Base-by-base conservation (phyloP, 2,329 filamentous ascomycete genomes). In the Talaromyces rugulosus region DNA sequence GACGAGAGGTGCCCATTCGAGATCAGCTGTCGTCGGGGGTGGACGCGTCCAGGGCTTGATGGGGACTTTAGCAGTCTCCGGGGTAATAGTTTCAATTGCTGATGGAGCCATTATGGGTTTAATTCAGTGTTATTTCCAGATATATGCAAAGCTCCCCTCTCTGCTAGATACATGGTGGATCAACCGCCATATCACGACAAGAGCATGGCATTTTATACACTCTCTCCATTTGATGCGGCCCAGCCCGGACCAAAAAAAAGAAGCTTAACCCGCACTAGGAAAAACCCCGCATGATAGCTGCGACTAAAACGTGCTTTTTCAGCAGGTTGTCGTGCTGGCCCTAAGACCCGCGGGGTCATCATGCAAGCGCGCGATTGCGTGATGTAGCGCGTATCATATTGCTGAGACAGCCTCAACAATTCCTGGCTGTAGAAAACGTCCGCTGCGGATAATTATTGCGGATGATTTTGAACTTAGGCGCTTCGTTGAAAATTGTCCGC, bases 1-100 rank as follows among this genome's bases (percentile, higher is more conserved):
- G 5, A 81, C 78, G 2, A 86, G 77, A 64, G 85, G 81, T 1
- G 83, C 80, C 81, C 82, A 86, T 14, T 68, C 62, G 36, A 57
- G 55, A 12, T 57, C 34, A 85, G 81, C 42, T 78, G 63, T 50
- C 5, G 71, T 73, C 1, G 66, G 66, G 1, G 63, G 56, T 55
- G 71, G 71, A 8, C 70, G 69, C 28, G 4, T 65, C 71, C 71
- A 73, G 23, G 70, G 59, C 47, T 72, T 72, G n/a, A 71, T 55
- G 1, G 56, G 50, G 9, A 64, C 44, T 12, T 42, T 55, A 7
- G 63, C 40, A 4, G 36, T 12, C 30, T 31, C 55, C 5, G 66
- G 59, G 9, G 57, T 14, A 23, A 61, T 52, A n/a, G 68, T 54
- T 63, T 67, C 57, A 44, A 68, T 60, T 8, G 68, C 66, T 28